These are phyloP conservation scores for Pistacia integerrima DNA, from an alignment of 345 rosid species.

Conservation along the genomic window DNA sequence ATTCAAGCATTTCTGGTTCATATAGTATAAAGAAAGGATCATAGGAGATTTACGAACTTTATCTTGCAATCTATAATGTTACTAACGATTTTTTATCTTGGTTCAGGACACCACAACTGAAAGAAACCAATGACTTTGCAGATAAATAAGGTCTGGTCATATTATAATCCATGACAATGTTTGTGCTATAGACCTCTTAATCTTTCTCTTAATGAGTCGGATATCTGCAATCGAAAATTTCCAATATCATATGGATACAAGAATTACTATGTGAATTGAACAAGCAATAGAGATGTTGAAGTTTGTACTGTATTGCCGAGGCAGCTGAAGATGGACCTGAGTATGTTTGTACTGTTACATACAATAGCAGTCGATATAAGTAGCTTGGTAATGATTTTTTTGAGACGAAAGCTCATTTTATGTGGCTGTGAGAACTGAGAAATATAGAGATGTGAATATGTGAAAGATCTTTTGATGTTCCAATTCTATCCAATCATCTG, in stretches of 20 bases:
- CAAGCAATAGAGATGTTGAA: not conserved
- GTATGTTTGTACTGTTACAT: not conserved
- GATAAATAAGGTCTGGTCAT: constrained; percentile 41
- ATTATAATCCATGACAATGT: not conserved
- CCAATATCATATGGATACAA: not conserved
- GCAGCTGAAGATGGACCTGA: not conserved
- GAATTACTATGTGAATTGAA: not conserved
- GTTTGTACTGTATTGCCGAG: not conserved
- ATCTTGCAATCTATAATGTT: not conserved
- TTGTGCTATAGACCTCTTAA: not conserved
- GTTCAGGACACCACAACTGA: constrained; percentile 55
- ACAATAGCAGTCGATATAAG: not conserved
- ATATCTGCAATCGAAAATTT: not conserved
- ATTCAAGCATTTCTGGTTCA: not conserved
- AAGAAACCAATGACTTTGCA: constrained; percentile 36
- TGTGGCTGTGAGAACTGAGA: not conserved
- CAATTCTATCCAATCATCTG: not conserved
- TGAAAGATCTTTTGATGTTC: not conserved
- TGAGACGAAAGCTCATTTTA: not conserved
- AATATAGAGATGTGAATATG: not conserved
- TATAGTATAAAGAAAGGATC: not conserved
- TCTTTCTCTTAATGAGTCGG: not conserved
- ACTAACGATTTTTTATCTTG: not conserved
- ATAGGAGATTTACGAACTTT: not conserved
- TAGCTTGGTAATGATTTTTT: not conserved